phyloP scores from a whole-genome alignment of 2,329 filamentous ascomycete genomes.

The Simplicillium sp. region DNA sequence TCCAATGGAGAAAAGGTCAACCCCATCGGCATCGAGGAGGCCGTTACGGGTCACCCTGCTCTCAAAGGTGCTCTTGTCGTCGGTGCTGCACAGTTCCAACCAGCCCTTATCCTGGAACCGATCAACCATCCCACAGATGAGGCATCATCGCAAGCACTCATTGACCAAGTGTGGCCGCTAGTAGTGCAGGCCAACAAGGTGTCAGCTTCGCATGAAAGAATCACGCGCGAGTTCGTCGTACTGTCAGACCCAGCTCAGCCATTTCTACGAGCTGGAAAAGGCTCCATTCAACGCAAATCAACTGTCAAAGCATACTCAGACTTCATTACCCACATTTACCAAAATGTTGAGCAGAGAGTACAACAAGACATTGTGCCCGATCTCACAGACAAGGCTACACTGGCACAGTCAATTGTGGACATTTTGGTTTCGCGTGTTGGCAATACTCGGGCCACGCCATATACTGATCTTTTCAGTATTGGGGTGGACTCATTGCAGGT shows the following conservation, averaged over 20 bases:
- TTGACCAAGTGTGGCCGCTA: conserved; percentile 33
- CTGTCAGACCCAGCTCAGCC: conserved; percentile 30
- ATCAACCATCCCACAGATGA: conserved; percentile 14
- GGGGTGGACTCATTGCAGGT: conserved; percentile 31
- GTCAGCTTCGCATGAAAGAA: conserved; percentile 35
- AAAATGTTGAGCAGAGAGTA: conserved; percentile 11
- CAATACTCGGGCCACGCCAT: conserved; percentile 8
- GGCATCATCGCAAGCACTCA: conserved; percentile 15
- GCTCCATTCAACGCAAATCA: conserved; percentile 30
- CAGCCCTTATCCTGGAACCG: conserved; percentile 38
- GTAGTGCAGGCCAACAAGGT: conserved; percentile 31
- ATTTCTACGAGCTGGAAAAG: conserved; percentile 34
- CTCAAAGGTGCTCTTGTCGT: conserved; percentile 34
- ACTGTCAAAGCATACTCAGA: conserved; percentile 30
- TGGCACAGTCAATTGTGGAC: conserved; percentile 14
- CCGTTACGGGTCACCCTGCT: conserved; percentile 25
- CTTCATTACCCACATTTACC: conserved; percentile 33
- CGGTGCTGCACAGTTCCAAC: conserved; percentile 34
- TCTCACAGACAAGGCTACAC: conserved; percentile 10
- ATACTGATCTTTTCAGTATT: conserved; percentile 25
- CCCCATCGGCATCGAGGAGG: conserved; percentile 28
- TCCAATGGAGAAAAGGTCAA: conserved; percentile 43
- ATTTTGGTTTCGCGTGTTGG: conserved; percentile 10
- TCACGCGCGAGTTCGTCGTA: conserved; percentile 27
- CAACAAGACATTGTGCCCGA: conserved; percentile 10